Base-by-base conservation (phyloP, 306 rosid species). In the Malus sieversii region DNA sequence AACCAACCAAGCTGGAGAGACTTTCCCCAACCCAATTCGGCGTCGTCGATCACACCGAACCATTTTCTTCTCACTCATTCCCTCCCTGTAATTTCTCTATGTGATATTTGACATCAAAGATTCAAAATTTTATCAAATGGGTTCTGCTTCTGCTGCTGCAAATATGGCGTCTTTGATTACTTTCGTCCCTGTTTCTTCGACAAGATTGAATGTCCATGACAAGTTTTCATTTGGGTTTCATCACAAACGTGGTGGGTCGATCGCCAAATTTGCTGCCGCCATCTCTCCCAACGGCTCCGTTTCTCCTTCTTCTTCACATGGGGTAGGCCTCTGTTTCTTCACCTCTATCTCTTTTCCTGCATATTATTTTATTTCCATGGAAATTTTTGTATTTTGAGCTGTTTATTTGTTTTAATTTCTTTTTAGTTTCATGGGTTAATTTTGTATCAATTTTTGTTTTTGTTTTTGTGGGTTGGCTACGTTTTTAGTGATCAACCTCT, bases 231-330 rank as follows among this genome's bases (percentile, higher is more conserved):
- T 60, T 5, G 82, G 82, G 60, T 75, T 82, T 61, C 71, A 48
- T 75, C 83, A 75, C 76, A 66, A 66, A 33, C 57, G 76, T 75
- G 70, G 44, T 70, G 19, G 71, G 23, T 46, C 76, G 52, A n/a
- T 33, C 82, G 57, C 63, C 78, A 91, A 46, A 73, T 48, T 48
- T 14, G 13, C 83, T 61, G 81, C 55, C 57, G 88, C 85, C 27
- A 10, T 88, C 68, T 83, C 86, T 19, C 66, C 85, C 29, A 86
- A 86, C 74, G 90, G 91, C 73, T 85, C 90, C 51, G 87, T 74
- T 68, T 74, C 87, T 81, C 61, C 69, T 66, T 75, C 81, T 52
- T 57, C 84, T 82, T 86, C 89, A 1, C 79, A 40, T 53, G 77
- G 78, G 90, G 91, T 93, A 23, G 75, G 93, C 85, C 16, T 4